Percentiles rank a stretch among this genome's conserved stretches.
Evolutionary conservation across 129 eudicot genomes (phyloP).

Genomic region (Artemisia annua): DNA sequence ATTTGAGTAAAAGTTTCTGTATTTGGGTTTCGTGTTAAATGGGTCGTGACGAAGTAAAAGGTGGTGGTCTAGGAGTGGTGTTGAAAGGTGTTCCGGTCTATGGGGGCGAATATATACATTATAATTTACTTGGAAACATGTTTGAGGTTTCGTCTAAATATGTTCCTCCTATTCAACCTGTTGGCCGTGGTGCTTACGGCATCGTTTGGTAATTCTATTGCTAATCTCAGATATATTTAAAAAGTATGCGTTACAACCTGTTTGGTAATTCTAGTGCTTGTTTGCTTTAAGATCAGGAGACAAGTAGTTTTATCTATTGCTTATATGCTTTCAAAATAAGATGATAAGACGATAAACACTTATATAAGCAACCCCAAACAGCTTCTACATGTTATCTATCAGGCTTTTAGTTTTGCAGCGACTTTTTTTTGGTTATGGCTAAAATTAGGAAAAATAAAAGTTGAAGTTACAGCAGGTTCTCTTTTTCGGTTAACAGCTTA

Average conservation of each 20-base stretch:
- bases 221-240: not conserved
- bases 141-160: constrained; percentile 72
- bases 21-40: not conserved
- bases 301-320: too few species aligned
- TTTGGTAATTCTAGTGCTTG: not conserved
- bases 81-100: constrained; percentile 49
- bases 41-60: constrained; percentile 21
- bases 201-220: constrained; percentile 57
- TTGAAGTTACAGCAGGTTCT: not conserved
- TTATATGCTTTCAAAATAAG: too few species aligned
- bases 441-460: not conserved
- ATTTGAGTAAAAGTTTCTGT: not conserved
- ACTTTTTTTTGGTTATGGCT: constrained; percentile 3
- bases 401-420: not conserved
- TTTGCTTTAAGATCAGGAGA: not conserved
- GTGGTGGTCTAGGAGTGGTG: constrained; percentile 22
- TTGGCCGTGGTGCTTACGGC: constrained; percentile 89
- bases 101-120: constrained; percentile 53
- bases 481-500: not conserved
- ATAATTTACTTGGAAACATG: constrained; percentile 65
- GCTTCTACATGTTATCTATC: too few species aligned
- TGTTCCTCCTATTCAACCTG: constrained; percentile 66
- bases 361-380: too few species aligned
- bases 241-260: not conserved
- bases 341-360: too few species aligned